phyloP scores from a whole-genome alignment of 352 stramenopile species.

The Pythium diclinum region DNA sequence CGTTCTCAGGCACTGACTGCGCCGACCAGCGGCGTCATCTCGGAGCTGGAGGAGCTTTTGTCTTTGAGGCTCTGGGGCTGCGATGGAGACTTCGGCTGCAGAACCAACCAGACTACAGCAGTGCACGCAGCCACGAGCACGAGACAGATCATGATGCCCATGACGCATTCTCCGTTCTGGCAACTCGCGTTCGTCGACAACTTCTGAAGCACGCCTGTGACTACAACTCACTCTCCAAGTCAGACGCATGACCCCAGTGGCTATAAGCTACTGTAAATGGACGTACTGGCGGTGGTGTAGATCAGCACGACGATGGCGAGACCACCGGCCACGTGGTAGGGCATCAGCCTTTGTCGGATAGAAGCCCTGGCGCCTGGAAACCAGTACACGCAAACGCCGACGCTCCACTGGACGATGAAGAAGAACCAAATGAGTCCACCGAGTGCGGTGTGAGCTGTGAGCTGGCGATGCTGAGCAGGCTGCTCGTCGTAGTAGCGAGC shows the following conservation, averaged over 20 bases:
- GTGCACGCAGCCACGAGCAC: slow-evolving; percentile 32
- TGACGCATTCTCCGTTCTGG: slow-evolving; percentile 67
- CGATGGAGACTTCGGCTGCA: no score
- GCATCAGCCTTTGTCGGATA: slow-evolving; percentile 39
- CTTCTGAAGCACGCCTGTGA: slow-evolving; percentile 72
- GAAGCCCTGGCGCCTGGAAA: slow-evolving; percentile 38
- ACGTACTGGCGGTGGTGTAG: slow-evolving; percentile 37
- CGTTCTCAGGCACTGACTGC: no score
- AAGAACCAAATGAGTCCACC: slow-evolving; percentile 61
- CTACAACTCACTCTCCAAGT: slow-evolving; percentile 9
- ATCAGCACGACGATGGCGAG: slow-evolving; percentile 61
- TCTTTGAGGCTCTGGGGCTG: no score
- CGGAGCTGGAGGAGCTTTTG: background rate
- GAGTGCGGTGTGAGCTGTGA: slow-evolving; percentile 82
- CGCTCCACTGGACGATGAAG: slow-evolving; percentile 42
- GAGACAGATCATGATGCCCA: slow-evolving; percentile 71
- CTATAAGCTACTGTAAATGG: no score
- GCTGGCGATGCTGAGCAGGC: slow-evolving; percentile 57
- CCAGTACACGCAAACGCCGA: slow-evolving; percentile 67
- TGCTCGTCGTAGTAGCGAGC: slow-evolving; percentile 81
- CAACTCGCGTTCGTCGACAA: slow-evolving; percentile 82
- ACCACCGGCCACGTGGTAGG: slow-evolving; percentile 70
- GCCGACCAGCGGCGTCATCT: background rate
- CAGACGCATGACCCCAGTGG: no score
- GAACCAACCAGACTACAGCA: no score